These are phyloP conservation scores for Ascobolus immersus DNA, from an alignment of 495 filamentous ascomycete species.

Conservation along the genomic window DNA sequence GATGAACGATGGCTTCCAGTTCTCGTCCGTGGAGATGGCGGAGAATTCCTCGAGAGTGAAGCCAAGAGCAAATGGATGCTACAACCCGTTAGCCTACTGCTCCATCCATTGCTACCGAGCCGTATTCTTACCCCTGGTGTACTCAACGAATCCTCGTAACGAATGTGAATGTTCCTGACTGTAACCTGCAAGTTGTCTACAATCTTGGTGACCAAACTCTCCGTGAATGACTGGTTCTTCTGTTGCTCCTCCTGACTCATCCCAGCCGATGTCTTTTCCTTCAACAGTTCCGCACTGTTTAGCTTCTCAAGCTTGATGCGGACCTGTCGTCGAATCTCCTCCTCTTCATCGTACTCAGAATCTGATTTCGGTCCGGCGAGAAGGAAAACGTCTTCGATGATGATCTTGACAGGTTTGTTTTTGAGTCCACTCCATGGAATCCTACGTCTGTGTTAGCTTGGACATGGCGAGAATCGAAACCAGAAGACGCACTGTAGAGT, in stretches of 20 bases:
- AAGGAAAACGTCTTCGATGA: constrained; percentile 88
- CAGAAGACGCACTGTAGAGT: constrained; percentile 29
- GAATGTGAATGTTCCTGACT: constrained; percentile 90
- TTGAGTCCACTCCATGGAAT: constrained; percentile 93
- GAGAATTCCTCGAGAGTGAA: constrained; percentile 84
- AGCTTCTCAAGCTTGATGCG: constrained; percentile 90
- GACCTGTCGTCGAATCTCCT: constrained; percentile 61
- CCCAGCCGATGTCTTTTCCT: constrained; percentile 73
- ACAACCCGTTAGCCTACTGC: constrained; percentile 2
- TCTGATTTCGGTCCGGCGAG: constrained; percentile 86
- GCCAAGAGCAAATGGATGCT: constrained; percentile 76
- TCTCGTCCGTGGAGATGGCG: constrained; percentile 75
- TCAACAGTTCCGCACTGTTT: constrained; percentile 78
- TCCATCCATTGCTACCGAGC: not conserved
- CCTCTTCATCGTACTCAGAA: constrained; percentile 51
- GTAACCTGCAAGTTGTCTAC: constrained; percentile 89
- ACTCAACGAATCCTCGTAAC: constrained; percentile 92
- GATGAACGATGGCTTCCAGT: constrained; percentile 88
- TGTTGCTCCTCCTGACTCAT: constrained; percentile 85
- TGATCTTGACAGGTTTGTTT: constrained; percentile 77
- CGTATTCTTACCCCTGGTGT: constrained; percentile 34
- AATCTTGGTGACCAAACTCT: constrained; percentile 62
- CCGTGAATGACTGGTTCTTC: constrained; percentile 86
- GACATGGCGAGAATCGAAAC: not conserved
- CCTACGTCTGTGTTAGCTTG: constrained; percentile 15